Percentiles rank a stretch among this genome's conserved stretches.
phyloP scores from a whole-genome alignment of 306 rosid genomes.

The Begonia masoniana region DNA sequence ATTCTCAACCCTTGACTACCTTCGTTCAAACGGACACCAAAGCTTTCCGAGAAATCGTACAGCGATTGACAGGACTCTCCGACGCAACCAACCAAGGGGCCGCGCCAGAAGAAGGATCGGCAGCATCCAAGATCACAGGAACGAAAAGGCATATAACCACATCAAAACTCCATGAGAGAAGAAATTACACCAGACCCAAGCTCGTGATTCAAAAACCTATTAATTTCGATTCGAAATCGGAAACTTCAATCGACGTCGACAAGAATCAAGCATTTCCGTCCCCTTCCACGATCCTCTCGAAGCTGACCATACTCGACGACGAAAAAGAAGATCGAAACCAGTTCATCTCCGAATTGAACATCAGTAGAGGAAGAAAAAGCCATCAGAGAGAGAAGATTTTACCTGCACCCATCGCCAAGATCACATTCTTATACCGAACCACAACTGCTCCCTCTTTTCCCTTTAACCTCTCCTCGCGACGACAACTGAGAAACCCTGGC shows the following conservation, averaged over 20 bases:
- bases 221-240: constrained; percentile 6
- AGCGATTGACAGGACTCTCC: constrained; percentile 59
- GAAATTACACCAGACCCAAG: constrained; percentile 60
- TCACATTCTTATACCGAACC: constrained; percentile 32
- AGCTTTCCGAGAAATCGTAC: constrained; percentile 68
- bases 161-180: constrained; percentile 66
- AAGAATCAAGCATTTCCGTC: constrained; percentile 26
- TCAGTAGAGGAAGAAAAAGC: constrained; percentile 68
- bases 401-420: constrained; percentile 72
- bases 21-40: constrained; percentile 60
- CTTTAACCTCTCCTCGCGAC: constrained; percentile 34
- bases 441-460: constrained; percentile 57
- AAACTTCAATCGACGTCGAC: constrained; percentile 10
- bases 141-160: constrained; percentile 16
- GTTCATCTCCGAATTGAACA: constrained; percentile 10
- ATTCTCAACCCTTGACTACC: constrained; percentile 50
- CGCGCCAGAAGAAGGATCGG: too few relatives aligned
- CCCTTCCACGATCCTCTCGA: constrained; percentile 53
- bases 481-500: too few relatives aligned
- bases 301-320: constrained; percentile 30
- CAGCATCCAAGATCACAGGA: constrained; percentile 11
- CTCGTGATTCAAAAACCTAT: constrained; percentile 15
- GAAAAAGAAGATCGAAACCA: constrained; percentile 13
- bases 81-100: constrained; percentile 2
- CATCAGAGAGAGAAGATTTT: constrained; percentile 56